phyloP scores from a whole-genome alignment of 2,329 filamentous ascomycete species.

The Claviceps sp. region DNA sequence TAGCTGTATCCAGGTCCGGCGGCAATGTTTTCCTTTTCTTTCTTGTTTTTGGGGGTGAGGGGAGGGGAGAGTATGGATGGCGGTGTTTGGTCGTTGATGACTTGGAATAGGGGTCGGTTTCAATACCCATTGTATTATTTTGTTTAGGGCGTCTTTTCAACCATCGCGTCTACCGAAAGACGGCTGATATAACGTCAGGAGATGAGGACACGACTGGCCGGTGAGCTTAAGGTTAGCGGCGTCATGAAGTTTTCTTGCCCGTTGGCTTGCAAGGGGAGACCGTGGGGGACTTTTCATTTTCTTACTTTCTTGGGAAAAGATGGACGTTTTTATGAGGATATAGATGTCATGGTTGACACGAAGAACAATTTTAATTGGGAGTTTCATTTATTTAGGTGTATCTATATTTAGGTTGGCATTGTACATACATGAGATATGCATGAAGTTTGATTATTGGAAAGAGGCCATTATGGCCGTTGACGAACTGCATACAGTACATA shows the following conservation, averaged over 20 bases:
- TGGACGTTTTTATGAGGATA: background rate
- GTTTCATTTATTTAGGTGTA: background rate
- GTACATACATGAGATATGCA: background rate
- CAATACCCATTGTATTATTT: slow-evolving; percentile 6
- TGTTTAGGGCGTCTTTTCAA: slow-evolving; percentile 1
- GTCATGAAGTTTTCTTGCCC: background rate
- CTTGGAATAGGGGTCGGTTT: slow-evolving; percentile 5
- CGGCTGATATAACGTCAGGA: slow-evolving; percentile 17
- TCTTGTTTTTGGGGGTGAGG: background rate
- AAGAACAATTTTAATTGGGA: background rate
- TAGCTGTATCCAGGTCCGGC: background rate
- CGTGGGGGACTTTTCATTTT: background rate
- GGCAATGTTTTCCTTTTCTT: background rate
- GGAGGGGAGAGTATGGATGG: slow-evolving; percentile 1
- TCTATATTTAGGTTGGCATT: background rate
- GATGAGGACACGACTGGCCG: slow-evolving; percentile 18
- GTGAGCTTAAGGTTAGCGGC: background rate
- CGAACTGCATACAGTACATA: too few species aligned
- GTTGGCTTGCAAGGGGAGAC: background rate
- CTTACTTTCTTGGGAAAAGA: slow-evolving; percentile 1
- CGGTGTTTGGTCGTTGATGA: slow-evolving; percentile 7
- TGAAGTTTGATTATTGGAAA: background rate
- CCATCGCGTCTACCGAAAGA: slow-evolving; percentile 10
- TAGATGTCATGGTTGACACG: background rate
- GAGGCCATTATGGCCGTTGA: too few species aligned